Conservation (phyloP, 2,329 filamentous ascomycete species). For the Neoscytalidium dimidiatum region DNA sequence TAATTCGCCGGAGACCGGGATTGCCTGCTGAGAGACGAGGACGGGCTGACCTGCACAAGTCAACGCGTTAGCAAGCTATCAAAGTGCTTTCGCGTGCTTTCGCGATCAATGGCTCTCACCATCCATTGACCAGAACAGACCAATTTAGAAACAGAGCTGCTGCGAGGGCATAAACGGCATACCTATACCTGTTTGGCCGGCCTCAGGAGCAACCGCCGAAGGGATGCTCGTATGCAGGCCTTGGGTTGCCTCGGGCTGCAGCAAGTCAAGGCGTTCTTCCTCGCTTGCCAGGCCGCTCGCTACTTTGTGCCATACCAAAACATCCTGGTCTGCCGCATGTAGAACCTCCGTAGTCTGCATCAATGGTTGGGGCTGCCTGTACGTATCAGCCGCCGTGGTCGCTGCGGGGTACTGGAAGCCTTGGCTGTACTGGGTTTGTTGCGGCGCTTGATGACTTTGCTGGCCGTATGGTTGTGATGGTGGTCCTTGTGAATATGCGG, state of each 20-base stretch:
- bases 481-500: not conserved
- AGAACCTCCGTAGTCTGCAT: constrained; percentile 13
- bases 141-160: constrained; percentile 14
- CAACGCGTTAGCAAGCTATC: not conserved
- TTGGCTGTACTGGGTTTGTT: constrained; percentile 18
- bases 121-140: constrained; percentile 9
- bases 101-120: constrained; percentile 16
- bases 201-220: not conserved
- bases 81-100: not conserved
- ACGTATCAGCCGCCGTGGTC: constrained; percentile 18
- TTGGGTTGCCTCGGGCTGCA: not conserved
- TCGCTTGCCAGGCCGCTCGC: constrained; percentile 6
- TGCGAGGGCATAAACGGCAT: constrained; percentile 17
- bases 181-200: constrained; percentile 14
- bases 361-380: constrained; percentile 13
- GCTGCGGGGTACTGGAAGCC: constrained; percentile 15
- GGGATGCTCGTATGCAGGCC: not conserved
- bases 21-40: not conserved
- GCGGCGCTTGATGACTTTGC: constrained; percentile 10
- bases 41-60: not conserved
- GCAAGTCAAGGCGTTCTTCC: constrained; percentile 2
- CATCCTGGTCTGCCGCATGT: constrained; percentile 18
- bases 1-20: constrained; percentile 1
- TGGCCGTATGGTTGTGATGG: constrained; percentile 4
- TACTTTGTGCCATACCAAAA: constrained; percentile 19